These are phyloP conservation scores for Helianthus tuberosus DNA, from an alignment of 129 eudicot genomes.

Conservation along the genomic window DNA sequence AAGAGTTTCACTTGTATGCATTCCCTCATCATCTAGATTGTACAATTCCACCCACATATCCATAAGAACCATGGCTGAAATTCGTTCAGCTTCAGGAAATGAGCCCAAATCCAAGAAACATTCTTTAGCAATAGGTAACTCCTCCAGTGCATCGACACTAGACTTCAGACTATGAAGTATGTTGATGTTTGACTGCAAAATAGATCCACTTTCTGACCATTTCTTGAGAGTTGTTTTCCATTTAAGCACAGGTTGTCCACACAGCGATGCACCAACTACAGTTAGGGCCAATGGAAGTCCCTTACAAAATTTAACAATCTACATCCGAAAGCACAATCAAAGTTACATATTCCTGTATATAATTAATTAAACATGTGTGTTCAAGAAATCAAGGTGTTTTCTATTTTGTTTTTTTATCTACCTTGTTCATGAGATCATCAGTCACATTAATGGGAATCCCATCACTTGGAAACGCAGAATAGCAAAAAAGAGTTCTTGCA, in stretches of 20 bases:
- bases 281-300: constrained; percentile 43
- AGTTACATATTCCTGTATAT: neutral
- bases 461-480: too few relatives aligned
- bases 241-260: constrained; percentile 14
- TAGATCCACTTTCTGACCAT: constrained; percentile 21
- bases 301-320: constrained; percentile 34
- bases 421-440: too few relatives aligned
- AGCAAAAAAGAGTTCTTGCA: too few relatives aligned
- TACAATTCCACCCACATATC: too few relatives aligned
- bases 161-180: constrained; percentile 18
- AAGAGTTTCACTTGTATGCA: too few relatives aligned
- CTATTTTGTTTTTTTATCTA: too few relatives aligned
- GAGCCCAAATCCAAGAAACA: constrained; percentile 45
- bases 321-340: constrained; percentile 3
- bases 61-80: constrained; percentile 27
- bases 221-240: constrained; percentile 26
- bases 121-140: constrained; percentile 30
- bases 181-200: constrained; percentile 21
- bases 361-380: too few relatives aligned
- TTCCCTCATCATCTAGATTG: too few relatives aligned
- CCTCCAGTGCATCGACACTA: constrained; percentile 39
- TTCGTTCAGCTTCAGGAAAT: constrained; percentile 31
- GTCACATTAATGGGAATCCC: too few relatives aligned
- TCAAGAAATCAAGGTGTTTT: too few relatives aligned
- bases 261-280: constrained; percentile 35